Evolutionary conservation across 2,329 filamentous ascomycete genomes (phyloP), one percentile per base, ranked within the genome.

Genomic region (Cercospora sesami): DNA sequence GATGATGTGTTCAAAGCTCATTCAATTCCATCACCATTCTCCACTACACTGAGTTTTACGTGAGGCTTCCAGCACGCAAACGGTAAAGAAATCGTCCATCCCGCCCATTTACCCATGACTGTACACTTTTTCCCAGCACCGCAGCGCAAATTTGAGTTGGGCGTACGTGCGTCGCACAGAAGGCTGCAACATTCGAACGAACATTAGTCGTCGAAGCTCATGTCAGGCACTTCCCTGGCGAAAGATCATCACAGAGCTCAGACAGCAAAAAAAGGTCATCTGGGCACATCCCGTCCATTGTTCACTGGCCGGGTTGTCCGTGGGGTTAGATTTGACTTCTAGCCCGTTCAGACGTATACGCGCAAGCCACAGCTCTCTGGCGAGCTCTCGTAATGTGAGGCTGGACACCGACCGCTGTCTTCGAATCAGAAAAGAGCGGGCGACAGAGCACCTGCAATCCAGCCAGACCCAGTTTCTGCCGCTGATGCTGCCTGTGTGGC

Each of bases 181-280:
- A 67, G 65, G 65, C 65, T 61, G 65, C 65, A 64, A 55, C 23
- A 64, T 67, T 67, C 42, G 60, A 28, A 28, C 28, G 53, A 39
- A 48, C 18, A 33, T 67, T 55, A 67, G 60, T 67, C 65, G 65
- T 64, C 61, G 26, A 66, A 36, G 30, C 14, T 36, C 30, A 31
- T 60, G 26, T 23, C 42, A 51, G 33, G 45, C 45, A 28, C 23
- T 36, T 31, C 59, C 51, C 30, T 36, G 62, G 30, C n/a, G 23
- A 48, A 48, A 42, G 36, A 42, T 42, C 36, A 42, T 42, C 36
- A 42, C 36, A 42, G 36, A 42, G 2, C 16, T 5, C 3, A 5
- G 7, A 28, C 28, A 28, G 7, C 28, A 30, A 7, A 18, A 48
- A 18, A 23, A 48, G 45, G 45, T 48, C 45, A 48, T 48, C 45